Evolutionary conservation across 2,329 filamentous ascomycete species (phyloP).

Genomic region (Aspergillus puulaauensis): DNA sequence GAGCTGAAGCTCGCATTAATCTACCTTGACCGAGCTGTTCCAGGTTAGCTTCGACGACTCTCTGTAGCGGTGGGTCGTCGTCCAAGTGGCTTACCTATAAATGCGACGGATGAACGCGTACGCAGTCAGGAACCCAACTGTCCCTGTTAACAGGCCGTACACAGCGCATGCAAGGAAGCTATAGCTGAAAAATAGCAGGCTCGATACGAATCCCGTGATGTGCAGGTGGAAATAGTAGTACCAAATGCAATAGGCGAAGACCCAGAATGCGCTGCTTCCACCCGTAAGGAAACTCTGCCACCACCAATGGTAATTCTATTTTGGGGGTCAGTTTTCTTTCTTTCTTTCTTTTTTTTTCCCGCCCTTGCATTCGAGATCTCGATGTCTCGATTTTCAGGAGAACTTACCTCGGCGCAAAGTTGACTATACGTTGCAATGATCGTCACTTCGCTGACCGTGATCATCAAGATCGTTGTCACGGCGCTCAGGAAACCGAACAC

Average conservation of each 20-base stretch:
- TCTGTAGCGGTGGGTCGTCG: not conserved
- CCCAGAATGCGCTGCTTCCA: constrained; percentile 73
- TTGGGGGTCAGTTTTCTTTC: constrained; percentile 5
- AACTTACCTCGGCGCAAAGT: constrained; percentile 68
- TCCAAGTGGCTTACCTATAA: constrained; percentile 64
- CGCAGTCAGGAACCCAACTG: constrained; percentile 78
- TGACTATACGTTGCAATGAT: constrained; percentile 80
- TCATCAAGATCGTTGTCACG: constrained; percentile 68
- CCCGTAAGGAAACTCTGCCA: constrained; percentile 85
- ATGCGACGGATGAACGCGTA: constrained; percentile 83
- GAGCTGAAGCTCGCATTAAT: constrained; percentile 18
- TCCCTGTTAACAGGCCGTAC: constrained; percentile 78
- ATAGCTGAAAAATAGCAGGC: constrained; percentile 81
- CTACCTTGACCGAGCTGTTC: constrained; percentile 35
- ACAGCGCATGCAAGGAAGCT: constrained; percentile 78
- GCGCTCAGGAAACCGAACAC: constrained; percentile 82
- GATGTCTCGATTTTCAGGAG: constrained; percentile 11
- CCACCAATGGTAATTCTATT: constrained; percentile 82
- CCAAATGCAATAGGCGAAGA: constrained; percentile 80
- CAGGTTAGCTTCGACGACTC: constrained; percentile 4
- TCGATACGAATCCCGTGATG: constrained; percentile 76
- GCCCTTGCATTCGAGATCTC: too few relatives aligned
- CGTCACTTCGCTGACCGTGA: constrained; percentile 80
- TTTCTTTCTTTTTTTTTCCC: too few relatives aligned
- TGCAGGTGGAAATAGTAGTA: constrained; percentile 80